These are phyloP conservation scores for Diatrype stigma DNA, from an alignment of 2,329 filamentous ascomycete genomes.

Conservation along the genomic window DNA sequence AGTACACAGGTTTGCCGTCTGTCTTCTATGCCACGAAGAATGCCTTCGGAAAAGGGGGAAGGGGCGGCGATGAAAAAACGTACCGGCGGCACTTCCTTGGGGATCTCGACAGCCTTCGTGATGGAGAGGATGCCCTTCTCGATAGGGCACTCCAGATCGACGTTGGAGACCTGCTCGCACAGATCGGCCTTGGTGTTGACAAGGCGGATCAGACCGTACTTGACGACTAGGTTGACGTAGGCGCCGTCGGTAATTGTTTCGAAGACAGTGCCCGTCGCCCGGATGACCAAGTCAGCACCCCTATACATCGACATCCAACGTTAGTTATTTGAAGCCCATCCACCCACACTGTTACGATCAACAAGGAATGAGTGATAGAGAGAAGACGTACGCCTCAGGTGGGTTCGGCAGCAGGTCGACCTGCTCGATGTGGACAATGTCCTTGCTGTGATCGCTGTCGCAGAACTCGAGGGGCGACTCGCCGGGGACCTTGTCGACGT, in stretches of 20 bases:
- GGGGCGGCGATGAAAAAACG: too few relatives aligned
- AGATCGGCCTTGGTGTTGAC: slow-evolving; percentile 78
- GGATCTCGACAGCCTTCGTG: slow-evolving; percentile 79
- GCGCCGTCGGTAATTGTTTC: slow-evolving; percentile 73
- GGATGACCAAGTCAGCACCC: slow-evolving; percentile 72
- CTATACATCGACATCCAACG: slow-evolving; percentile 52
- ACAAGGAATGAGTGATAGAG: slow-evolving; percentile 2
- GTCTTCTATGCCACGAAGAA: too few relatives aligned
- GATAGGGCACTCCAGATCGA: slow-evolving; percentile 85
- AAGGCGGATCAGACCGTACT: slow-evolving; percentile 89
- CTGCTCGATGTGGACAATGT: slow-evolving; percentile 71
- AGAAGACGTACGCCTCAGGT: slow-evolving; percentile 67
- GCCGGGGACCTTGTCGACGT: slow-evolving; percentile 67
- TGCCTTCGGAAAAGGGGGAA: background rate
- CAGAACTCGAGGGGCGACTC: slow-evolving; percentile 84
- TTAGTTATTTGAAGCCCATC: too few relatives aligned
- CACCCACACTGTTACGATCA: too few relatives aligned
- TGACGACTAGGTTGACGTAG: slow-evolving; percentile 78
- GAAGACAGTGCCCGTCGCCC: slow-evolving; percentile 70
- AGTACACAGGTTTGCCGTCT: too few relatives aligned
- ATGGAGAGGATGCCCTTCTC: slow-evolving; percentile 71
- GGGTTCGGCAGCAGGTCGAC: slow-evolving; percentile 86
- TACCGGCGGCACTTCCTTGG: slow-evolving; percentile 84
- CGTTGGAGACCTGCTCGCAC: slow-evolving; percentile 83
- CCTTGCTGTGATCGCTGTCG: slow-evolving; percentile 55